Percentiles rank a stretch among this genome's conserved stretches.
Evolutionary conservation across 2,329 filamentous ascomycete genomes (phyloP).

Genomic region (Aspergillus terreus): DNA sequence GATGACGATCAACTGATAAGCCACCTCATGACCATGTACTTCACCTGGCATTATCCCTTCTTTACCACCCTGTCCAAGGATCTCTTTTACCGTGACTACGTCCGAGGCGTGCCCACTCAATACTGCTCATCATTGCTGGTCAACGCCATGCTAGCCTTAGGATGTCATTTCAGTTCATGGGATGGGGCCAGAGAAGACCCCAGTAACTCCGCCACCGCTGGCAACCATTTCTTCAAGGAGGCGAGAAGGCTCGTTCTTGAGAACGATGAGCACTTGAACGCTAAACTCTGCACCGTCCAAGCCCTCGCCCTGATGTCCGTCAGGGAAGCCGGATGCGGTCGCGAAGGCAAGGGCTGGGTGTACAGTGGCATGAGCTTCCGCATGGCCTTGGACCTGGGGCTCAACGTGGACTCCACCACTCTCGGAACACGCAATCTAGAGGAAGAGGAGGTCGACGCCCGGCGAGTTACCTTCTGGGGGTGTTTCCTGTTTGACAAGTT

Average conservation of each 20-base stretch:
- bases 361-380: slow-evolving; percentile 98
- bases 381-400: slow-evolving; percentile 90
- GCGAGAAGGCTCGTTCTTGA: slow-evolving; percentile 86
- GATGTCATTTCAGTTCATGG: slow-evolving; percentile 85
- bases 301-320: slow-evolving; percentile 94
- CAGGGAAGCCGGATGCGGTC: slow-evolving; percentile 86
- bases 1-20: slow-evolving; percentile 72
- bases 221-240: slow-evolving; percentile 93
- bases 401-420: slow-evolving; percentile 76
- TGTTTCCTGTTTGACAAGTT: slow-evolving; percentile 96
- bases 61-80: slow-evolving; percentile 86
- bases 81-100: slow-evolving; percentile 82
- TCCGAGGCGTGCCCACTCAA: slow-evolving; percentile 63
- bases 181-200: slow-evolving; percentile 67
- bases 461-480: slow-evolving; percentile 93
- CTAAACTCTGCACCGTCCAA: slow-evolving; percentile 84
- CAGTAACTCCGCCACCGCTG: slow-evolving; percentile 77
- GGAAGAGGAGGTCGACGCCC: slow-evolving; percentile 82
- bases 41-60: slow-evolving; percentile 95
- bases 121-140: slow-evolving; percentile 90
- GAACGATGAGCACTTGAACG: slow-evolving; percentile 89
- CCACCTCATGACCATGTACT: slow-evolving; percentile 95
- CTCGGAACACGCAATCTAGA: slow-evolving; percentile 62
- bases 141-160: slow-evolving; percentile 88
- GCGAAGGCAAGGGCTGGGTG: slow-evolving; percentile 95